Evolutionary conservation across 345 rosid species (phyloP), one percentile per base, ranked within the genome.

Genomic region (Diplotaxis tenuifolia): DNA sequence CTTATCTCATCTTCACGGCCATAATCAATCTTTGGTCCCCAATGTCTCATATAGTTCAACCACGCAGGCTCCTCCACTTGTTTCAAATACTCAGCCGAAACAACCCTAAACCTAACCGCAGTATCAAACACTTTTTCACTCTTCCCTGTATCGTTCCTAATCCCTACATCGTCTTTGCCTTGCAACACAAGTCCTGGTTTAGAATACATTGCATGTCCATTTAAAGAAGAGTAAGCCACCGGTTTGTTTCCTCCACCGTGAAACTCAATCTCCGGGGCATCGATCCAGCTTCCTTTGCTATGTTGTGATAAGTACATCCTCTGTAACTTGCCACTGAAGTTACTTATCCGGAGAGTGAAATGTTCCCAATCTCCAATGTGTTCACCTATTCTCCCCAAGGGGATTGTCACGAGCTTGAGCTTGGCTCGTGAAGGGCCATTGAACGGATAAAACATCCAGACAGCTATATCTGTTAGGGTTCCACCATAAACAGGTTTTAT

Each of bases 301-400:
- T 94, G 97, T 72, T 91, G 79, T 1, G 93, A 85, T 23, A 87
- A 82, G 68, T 83, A 89, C 53, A 86, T 83, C 0, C 82, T 52
- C 61, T 71, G 67, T 9, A 94, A 71, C 84, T 86, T 83, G 16
- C 95, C 97, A 15, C 40, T 84, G 68, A 94, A 89, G 75, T 94
- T 94, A 84, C 95, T 94, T 49, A 91, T 67, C 71, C 97, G 79
- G 21, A 94, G 79, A 23, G 97, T 88, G 71, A 91, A 63, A 66
- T 89, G 96, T 83, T 94, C 98, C 98, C 97, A 94, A 3, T 94
- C 97, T 2, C 98, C 97, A 10, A 87, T 81, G 62, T 93, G 98
- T 73, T 88, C 85, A 3, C 96, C 96, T 7, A 93, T 84, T 76
- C 18, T 88, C 28, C 95, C 94, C 36, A 91, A 16, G 0, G 85